phyloP scores from a whole-genome alignment of 192 early-diverging fungal genomes.

The Linderina pennispora region DNA sequence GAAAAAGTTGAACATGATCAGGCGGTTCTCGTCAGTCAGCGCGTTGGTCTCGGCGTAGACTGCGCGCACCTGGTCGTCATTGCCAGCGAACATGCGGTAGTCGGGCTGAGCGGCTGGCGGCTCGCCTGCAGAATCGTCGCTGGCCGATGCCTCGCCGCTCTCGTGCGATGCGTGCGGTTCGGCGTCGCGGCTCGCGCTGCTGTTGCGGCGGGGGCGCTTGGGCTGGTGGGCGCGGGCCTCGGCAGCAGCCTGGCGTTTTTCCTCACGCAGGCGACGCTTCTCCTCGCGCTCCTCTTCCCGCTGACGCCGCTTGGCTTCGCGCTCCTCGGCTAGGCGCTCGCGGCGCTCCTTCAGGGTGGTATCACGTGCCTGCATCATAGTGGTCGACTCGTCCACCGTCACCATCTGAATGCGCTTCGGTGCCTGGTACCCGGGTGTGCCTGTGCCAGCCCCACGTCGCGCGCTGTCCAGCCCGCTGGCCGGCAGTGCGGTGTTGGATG shows the following conservation, averaged over 20 bases:
- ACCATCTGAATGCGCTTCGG: slow-evolving; percentile 21
- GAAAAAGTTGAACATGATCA: slow-evolving; percentile 43
- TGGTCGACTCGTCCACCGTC: slow-evolving; percentile 11
- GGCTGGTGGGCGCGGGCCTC: neutral
- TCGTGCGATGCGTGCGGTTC: neutral
- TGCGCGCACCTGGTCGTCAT: slow-evolving; percentile 11
- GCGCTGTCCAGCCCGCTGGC: slow-evolving; percentile 3
- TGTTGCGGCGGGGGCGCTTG: neutral
- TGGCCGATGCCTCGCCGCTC: slow-evolving; percentile 1
- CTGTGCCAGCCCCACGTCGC: neutral
- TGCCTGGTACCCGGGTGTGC: neutral
- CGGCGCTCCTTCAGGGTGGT: slow-evolving; percentile 8
- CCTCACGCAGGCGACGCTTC: slow-evolving; percentile 24
- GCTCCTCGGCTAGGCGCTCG: slow-evolving; percentile 15
- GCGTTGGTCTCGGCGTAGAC: slow-evolving; percentile 31
- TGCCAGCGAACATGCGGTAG: slow-evolving; percentile 23
- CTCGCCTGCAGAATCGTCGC: slow-evolving; percentile 1
- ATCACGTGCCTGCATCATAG: slow-evolving; percentile 20
- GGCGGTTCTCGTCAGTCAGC: slow-evolving; percentile 19
- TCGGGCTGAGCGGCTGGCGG: slow-evolving; percentile 19
- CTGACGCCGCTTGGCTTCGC: slow-evolving; percentile 23
- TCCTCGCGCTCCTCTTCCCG: slow-evolving; percentile 16
- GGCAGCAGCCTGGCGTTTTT: slow-evolving; percentile 8
- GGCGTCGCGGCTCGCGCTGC: neutral
- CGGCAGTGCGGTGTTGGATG: slow-evolving; percentile 16